Conservation (phyloP, 1,284 basidiomycete genomes). For the Erythrobasidium hasegawianum region DNA sequence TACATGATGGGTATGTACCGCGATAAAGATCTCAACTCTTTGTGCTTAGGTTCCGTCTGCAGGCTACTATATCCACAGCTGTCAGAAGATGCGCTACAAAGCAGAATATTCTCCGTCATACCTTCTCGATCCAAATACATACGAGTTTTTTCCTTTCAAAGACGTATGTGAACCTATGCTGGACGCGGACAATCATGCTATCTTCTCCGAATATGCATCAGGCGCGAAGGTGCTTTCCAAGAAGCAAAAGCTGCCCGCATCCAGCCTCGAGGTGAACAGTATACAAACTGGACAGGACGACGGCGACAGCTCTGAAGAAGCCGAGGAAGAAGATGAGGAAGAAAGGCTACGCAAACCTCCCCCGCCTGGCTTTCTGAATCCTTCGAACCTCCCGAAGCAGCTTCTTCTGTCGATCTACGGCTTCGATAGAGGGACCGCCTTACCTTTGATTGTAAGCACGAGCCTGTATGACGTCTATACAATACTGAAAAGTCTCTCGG, state of each 20-base stretch:
- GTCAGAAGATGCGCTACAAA: conserved; percentile 95
- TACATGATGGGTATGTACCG: conserved; percentile 82
- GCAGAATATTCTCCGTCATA: conserved; percentile 84
- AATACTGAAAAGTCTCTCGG: neutral
- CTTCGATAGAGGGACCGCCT: conserved; percentile 38
- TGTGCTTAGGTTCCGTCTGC: neutral
- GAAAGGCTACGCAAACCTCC: conserved; percentile 39
- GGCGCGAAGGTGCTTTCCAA: neutral
- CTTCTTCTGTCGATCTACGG: conserved; percentile 37
- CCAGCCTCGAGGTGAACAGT: neutral
- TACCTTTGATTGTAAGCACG: conserved; percentile 38
- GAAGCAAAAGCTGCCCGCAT: neutral
- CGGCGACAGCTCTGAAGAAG: conserved; percentile 33
- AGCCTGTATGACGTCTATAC: neutral
- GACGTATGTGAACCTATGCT: conserved; percentile 58
- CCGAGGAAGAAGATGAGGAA: conserved; percentile 40
- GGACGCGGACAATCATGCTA: conserved; percentile 63
- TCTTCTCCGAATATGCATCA: conserved; percentile 52
- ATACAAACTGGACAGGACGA: neutral
- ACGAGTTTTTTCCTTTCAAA: conserved; percentile 67
- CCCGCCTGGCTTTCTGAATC: conserved; percentile 48
- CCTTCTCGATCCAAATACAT: conserved; percentile 82
- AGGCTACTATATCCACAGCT: conserved; percentile 90
- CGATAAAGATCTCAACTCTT: conserved; percentile 5
- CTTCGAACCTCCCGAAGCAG: conserved; percentile 39